phyloP scores from a whole-genome alignment of 371 early-diverging fungal species.

The Parasitella parasitica region DNA sequence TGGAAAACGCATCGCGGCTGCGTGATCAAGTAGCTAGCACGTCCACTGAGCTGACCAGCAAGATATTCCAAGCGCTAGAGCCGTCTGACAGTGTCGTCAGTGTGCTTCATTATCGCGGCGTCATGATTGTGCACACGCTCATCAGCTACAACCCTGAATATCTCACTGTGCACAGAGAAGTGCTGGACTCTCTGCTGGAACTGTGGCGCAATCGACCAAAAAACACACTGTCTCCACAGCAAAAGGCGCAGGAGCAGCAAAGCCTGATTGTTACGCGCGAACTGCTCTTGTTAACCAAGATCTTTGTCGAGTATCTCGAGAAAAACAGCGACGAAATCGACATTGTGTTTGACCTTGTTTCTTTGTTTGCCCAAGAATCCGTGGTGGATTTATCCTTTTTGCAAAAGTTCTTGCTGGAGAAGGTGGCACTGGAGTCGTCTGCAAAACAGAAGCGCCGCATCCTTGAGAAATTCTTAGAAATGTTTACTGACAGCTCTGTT shows the following conservation, averaged over 20 bases:
- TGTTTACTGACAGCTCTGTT: slow-evolving; percentile 49
- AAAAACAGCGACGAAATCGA: slow-evolving; percentile 66
- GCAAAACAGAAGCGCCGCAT: slow-evolving; percentile 62
- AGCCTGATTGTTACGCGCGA: slow-evolving; percentile 53
- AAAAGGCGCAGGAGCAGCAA: slow-evolving; percentile 54
- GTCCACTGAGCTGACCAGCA: slow-evolving; percentile 55
- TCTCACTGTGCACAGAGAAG: slow-evolving; percentile 46
- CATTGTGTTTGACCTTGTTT: slow-evolving; percentile 75
- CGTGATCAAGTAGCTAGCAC: slow-evolving; percentile 69
- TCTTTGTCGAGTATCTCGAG: slow-evolving; percentile 67
- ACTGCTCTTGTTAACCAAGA: slow-evolving; percentile 63
- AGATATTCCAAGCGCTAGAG: slow-evolving; percentile 45
- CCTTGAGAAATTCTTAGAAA: slow-evolving; percentile 67
- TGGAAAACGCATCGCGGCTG: slow-evolving; percentile 65
- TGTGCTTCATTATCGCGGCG: slow-evolving; percentile 56
- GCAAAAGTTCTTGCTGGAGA: slow-evolving; percentile 70
- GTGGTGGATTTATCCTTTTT: slow-evolving; percentile 72
- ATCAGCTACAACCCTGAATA: slow-evolving; percentile 60
- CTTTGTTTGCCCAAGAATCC: slow-evolving; percentile 72
- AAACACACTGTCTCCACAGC: slow-evolving; percentile 42
- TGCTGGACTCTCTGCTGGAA: slow-evolving; percentile 54
- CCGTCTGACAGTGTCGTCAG: slow-evolving; percentile 17
- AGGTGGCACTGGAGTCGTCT: slow-evolving; percentile 61
- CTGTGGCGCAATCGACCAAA: slow-evolving; percentile 51
- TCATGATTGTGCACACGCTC: slow-evolving; percentile 66